Conservation (phyloP, 352 stramenopile species). For the Phytophthora multivora region DNA sequence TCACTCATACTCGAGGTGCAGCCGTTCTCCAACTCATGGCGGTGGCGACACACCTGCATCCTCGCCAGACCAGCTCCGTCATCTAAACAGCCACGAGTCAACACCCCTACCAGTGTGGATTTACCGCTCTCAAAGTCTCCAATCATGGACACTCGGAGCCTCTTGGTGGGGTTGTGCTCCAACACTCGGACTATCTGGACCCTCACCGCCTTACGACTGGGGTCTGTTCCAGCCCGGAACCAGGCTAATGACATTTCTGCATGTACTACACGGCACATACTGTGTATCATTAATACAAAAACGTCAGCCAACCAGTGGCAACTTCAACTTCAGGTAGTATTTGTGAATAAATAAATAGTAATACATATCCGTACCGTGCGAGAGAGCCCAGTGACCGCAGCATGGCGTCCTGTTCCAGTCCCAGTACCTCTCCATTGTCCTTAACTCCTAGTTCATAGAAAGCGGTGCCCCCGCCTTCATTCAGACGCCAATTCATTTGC, state of each 20-base stretch:
- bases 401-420: slow-evolving; percentile 71
- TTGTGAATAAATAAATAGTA: not conserved
- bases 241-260: slow-evolving; percentile 69
- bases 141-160: slow-evolving; percentile 85
- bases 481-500: slow-evolving; percentile 91
- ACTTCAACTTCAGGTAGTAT: slow-evolving; percentile 12
- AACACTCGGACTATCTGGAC: slow-evolving; percentile 59
- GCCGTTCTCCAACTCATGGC: slow-evolving; percentile 90
- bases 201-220: slow-evolving; percentile 43
- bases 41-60: slow-evolving; percentile 91
- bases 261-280: slow-evolving; percentile 78
- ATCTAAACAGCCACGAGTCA: slow-evolving; percentile 84
- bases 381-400: slow-evolving; percentile 75
- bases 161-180: slow-evolving; percentile 58
- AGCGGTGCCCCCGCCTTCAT: slow-evolving; percentile 82
- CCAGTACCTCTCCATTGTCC: slow-evolving; percentile 82
- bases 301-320: slow-evolving; percentile 7
- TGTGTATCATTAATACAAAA: slow-evolving; percentile 20
- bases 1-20: slow-evolving; percentile 90
- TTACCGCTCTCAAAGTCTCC: slow-evolving; percentile 89
- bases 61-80: slow-evolving; percentile 84
- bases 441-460: slow-evolving; percentile 90
- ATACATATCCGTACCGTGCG: slow-evolving; percentile 25
- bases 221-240: slow-evolving; percentile 52
- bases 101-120: slow-evolving; percentile 89